phyloP scores from a whole-genome alignment of 768 basidiomycete genomes.

The Austroboletus festivus region DNA sequence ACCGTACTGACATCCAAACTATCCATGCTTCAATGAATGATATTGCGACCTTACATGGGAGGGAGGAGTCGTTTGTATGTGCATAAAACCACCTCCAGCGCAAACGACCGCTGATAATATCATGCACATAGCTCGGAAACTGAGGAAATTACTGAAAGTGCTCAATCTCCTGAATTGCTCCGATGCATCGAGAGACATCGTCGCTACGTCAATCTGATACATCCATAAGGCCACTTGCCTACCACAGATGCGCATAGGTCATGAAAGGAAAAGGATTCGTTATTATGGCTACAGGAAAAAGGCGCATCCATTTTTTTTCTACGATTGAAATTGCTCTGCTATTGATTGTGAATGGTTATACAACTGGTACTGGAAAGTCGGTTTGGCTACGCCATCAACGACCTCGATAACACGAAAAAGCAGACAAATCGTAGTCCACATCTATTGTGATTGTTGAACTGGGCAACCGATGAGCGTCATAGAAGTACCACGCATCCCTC shows the following conservation, averaged over 20 bases:
- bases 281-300: constrained; percentile 19
- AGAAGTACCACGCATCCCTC: constrained; percentile 14
- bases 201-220: neutral
- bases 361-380: constrained; percentile 20
- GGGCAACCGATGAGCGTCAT: constrained; percentile 2
- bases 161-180: neutral
- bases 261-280: constrained; percentile 6
- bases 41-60: neutral
- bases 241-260: neutral
- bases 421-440: constrained; percentile 2
- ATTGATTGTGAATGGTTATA: too few relatives aligned
- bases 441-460: constrained; percentile 19
- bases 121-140: neutral
- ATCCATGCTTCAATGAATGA: too few relatives aligned
- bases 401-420: neutral
- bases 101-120: neutral
- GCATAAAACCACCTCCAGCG: accelerated
- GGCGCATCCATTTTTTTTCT: constrained; percentile 2
- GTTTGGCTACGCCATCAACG: constrained; percentile 15
- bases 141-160: neutral
- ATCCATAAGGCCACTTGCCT: constrained; percentile 15
- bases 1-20: too few relatives aligned
- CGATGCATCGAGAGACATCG: neutral
- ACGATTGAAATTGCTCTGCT: neutral
- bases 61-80: constrained; percentile 3